Conservation (phyloP, 495 filamentous ascomycete genomes). For the Trichoderma orchidacearum region DNA sequence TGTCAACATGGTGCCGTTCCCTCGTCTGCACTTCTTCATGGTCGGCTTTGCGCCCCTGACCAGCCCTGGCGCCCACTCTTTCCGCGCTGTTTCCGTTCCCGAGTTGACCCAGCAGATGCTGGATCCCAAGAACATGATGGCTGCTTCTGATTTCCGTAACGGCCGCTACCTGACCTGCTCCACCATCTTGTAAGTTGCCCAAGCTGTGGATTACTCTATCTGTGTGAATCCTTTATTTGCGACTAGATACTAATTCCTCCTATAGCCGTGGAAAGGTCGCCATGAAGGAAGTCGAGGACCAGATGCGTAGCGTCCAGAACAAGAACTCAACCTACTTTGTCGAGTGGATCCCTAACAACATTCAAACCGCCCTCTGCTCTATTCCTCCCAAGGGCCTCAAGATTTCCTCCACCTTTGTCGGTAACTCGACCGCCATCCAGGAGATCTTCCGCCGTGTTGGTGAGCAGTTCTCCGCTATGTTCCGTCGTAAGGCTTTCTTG, state of each 20-base stretch:
- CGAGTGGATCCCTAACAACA: slow-evolving; percentile 99
- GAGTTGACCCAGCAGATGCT: slow-evolving; percentile 99
- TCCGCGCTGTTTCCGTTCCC: slow-evolving; percentile 94
- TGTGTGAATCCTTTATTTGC: too few species aligned
- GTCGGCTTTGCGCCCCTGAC: slow-evolving; percentile 98
- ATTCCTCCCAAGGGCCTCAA: slow-evolving; percentile 95
- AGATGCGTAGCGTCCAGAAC: slow-evolving; percentile 99
- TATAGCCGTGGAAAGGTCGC: slow-evolving; percentile 92
- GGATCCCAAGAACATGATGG: slow-evolving; percentile 99
- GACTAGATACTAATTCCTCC: slow-evolving; percentile 14
- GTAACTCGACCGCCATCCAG: slow-evolving; percentile 99
- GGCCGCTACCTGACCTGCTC: slow-evolving; percentile 99
- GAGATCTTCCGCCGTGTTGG: slow-evolving; percentile 99
- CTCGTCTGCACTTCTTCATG: slow-evolving; percentile 99
- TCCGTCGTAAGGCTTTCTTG: slow-evolving; percentile 99
- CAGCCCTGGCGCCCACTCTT: slow-evolving; percentile 83
- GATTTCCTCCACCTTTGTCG: slow-evolving; percentile 99
- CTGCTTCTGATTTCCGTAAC: slow-evolving; percentile 98
- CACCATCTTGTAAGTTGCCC: slow-evolving; percentile 78
- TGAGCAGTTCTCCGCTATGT: slow-evolving; percentile 99
- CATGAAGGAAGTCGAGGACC: slow-evolving; percentile 99
- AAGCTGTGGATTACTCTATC: not conserved
- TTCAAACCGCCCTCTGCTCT: slow-evolving; percentile 98
- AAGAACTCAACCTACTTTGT: slow-evolving; percentile 99
- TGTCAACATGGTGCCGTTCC: slow-evolving; percentile 99